A percentile compares a stretch with the other conserved stretches of the same genome.
Conservation (phyloP, 208 protist species). For the Entamoeba nuttalli region DNA sequence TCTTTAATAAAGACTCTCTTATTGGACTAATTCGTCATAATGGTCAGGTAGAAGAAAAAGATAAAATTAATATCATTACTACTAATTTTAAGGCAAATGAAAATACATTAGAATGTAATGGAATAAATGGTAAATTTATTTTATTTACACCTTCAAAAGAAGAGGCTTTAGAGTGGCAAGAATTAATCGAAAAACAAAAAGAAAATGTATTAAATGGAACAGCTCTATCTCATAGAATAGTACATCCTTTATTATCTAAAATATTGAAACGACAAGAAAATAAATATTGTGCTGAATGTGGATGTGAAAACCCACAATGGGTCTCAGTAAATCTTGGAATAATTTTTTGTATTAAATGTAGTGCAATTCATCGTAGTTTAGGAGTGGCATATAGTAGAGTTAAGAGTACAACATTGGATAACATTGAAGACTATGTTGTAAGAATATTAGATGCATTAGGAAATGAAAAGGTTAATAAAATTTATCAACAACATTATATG, state of each 20-base stretch:
- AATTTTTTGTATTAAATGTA: conserved; percentile 47
- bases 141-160: not conserved
- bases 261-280: not conserved
- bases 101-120: not conserved
- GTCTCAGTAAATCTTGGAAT: conserved; percentile 44
- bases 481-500: not conserved
- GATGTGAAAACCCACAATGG: conserved; percentile 35
- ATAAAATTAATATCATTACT: not conserved
- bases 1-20: not conserved
- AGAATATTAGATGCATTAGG: not conserved
- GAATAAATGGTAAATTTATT: not conserved
- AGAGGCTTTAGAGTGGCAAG: not conserved
- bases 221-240: not conserved
- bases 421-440: not conserved
- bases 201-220: not conserved
- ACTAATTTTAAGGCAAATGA: not conserved
- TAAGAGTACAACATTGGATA: conserved; percentile 67
- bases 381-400: conserved; percentile 46
- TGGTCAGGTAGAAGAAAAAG: not conserved
- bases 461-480: not conserved
- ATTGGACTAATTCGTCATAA: not conserved
- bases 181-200: not conserved
- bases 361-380: conserved; percentile 36
- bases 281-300: not conserved
- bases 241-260: not conserved